Conservation (phyloP, 768 basidiomycete genomes). For the Lyophyllum shimeji region DNA sequence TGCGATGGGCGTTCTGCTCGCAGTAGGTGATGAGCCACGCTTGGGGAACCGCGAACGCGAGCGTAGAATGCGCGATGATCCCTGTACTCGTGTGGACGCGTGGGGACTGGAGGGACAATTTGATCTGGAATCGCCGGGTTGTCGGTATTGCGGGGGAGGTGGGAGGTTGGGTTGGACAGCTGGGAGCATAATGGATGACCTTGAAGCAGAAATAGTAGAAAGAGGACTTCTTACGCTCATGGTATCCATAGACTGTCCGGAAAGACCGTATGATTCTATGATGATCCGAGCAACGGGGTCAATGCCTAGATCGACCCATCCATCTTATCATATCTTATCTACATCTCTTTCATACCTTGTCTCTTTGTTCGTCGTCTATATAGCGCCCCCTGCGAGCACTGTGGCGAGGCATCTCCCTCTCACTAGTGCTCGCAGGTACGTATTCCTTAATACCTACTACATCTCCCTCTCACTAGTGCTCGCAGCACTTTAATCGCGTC, state of each 20-base stretch:
- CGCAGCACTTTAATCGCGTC: too few species aligned
- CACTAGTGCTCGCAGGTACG: too few species aligned
- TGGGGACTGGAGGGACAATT: not conserved
- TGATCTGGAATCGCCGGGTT: not conserved
- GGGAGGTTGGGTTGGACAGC: not conserved
- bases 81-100: not conserved
- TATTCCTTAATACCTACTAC: too few species aligned
- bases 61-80: not conserved
- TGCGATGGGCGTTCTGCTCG: not conserved
- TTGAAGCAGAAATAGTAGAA: not conserved
- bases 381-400: too few species aligned
- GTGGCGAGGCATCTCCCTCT: too few species aligned
- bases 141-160: not conserved
- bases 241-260: not conserved
- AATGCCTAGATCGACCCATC: too few species aligned
- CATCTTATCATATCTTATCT: too few species aligned
- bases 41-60: not conserved
- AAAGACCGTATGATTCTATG: too few species aligned
- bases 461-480: too few species aligned
- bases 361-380: too few species aligned
- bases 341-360: too few species aligned
- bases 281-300: too few species aligned
- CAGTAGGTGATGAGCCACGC: not conserved
- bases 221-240: not conserved
- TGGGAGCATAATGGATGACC: not conserved